Base-by-base conservation (phyloP, 2,329 filamentous ascomycete genomes). In the Botrytis galanthina region DNA sequence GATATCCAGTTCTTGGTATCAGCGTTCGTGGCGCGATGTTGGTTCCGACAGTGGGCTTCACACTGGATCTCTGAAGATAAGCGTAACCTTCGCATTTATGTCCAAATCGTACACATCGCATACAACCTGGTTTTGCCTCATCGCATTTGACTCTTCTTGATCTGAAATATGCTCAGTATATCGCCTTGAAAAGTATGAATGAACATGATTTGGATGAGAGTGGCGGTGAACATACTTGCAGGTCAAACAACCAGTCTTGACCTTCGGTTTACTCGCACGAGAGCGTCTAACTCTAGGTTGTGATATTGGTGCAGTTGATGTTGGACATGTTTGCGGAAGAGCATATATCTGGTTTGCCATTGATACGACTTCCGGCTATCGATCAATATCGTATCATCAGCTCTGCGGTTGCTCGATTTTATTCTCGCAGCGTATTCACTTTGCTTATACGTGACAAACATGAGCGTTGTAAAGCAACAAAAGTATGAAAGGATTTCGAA, bases 91-190 rank as follows among this genome's bases (percentile, higher is more conserved):
- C 80, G 73, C 80, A 81, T 71, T 78, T 77, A 63, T 78, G 78
- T 29, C 80, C 80, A 54, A 78, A 79, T 54, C 76, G 75, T 37
- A 76, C 73, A 71, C 80, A 81, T 44, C 80, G 76, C 39, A 78
- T 68, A 74, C 80, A 81, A 22, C 54, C 74, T 4, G 79, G 80
- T 70, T 79, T 80, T 7, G 77, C 78, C 66, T 81, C 80, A 62
- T 81, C 80, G 71, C 80, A 81, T 75, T 81, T 81, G 16, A 81
- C 79, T 71, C 78, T 75, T 59, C 80, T 73, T 29, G 80, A 79
- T 73, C 80, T 80, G 54, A 42, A 42, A 57, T 57, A 26, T 18
- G 35, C 37, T 68, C 66, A 68, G 66, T 32, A 68, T 39, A 68
- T 68, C 14, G 48, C 18, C 26, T 22, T 54, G 29, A 29, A 66